These are phyloP conservation scores for Acanthamoeba quina DNA, from an alignment of 208 protist species.

Conservation along the genomic window DNA sequence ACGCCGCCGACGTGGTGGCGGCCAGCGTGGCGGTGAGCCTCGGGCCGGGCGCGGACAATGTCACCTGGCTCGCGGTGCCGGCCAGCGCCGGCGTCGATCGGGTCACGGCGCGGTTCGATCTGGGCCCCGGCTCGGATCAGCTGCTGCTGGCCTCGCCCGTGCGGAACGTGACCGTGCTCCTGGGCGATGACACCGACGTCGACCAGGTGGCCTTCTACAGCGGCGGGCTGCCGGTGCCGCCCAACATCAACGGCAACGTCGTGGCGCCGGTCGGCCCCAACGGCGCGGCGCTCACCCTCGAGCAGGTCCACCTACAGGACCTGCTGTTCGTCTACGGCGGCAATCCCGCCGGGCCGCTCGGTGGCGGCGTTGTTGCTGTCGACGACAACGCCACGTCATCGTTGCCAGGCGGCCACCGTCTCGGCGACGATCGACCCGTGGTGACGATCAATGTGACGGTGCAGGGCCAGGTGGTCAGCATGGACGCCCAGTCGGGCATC, in stretches of 20 bases:
- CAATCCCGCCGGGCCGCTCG: not conserved
- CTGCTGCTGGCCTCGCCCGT: conserved; percentile 24
- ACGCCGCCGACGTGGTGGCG: not conserved
- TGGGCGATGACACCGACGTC: conserved; percentile 57
- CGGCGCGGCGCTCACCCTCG: not conserved
- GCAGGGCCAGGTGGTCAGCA: not conserved
- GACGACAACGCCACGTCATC: not conserved
- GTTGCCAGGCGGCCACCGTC: not conserved
- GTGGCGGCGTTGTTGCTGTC: not conserved
- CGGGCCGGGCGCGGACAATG: conserved; percentile 40
- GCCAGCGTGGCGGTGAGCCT: not conserved
- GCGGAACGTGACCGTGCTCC: not conserved
- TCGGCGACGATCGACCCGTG: not conserved
- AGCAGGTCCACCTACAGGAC: conserved; percentile 6
- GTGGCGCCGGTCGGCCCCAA: conserved; percentile 3
- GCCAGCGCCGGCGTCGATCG: not conserved
- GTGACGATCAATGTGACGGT: conserved; percentile 61
- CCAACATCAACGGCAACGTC: conserved; percentile 43
- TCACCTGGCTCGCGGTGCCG: conserved; percentile 30
- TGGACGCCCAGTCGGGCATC: conserved; percentile 14
- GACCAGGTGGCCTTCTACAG: conserved; percentile 16
- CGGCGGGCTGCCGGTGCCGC: not conserved
- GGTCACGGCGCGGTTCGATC: conserved; percentile 20
- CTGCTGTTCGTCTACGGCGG: conserved; percentile 60
- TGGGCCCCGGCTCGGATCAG: not conserved